Evolutionary conservation across 768 basidiomycete species (phyloP).

Genomic region (Xerocomellus chrysenteron): DNA sequence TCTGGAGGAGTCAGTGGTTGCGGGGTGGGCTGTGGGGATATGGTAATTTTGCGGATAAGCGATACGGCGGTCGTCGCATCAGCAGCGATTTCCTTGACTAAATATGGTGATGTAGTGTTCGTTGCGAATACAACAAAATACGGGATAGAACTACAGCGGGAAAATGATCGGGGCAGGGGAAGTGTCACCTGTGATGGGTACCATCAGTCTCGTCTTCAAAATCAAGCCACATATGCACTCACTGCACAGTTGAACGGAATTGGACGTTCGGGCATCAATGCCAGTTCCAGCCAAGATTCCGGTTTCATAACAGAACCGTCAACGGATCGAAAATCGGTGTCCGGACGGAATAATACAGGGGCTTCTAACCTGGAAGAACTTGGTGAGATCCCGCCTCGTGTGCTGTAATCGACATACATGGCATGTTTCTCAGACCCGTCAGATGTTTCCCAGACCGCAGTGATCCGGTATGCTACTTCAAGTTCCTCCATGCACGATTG

Average conservation of each 20-base stretch:
- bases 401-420: slow-evolving; percentile 42
- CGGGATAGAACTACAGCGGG: slow-evolving; percentile 60
- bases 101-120: slow-evolving; percentile 48
- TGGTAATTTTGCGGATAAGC: slow-evolving; percentile 57
- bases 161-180: slow-evolving; percentile 59
- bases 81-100: slow-evolving; percentile 64
- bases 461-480: slow-evolving; percentile 54
- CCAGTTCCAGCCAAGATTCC: slow-evolving; percentile 68
- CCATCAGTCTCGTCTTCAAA: background rate
- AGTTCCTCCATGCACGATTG: slow-evolving; percentile 34
- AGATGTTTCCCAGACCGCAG: slow-evolving; percentile 56
- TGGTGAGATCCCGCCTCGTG: background rate
- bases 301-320: slow-evolving; percentile 45
- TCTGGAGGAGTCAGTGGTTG: slow-evolving; percentile 49
- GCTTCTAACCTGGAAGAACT: slow-evolving; percentile 52
- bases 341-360: slow-evolving; percentile 61
- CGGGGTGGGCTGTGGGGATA: slow-evolving; percentile 41
- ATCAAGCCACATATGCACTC: slow-evolving; percentile 27
- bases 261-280: slow-evolving; percentile 58
- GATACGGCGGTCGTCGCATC: slow-evolving; percentile 73
- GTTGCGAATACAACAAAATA: slow-evolving; percentile 76
- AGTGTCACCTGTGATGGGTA: slow-evolving; percentile 49
- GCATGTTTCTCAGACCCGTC: slow-evolving; percentile 44
- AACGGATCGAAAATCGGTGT: slow-evolving; percentile 55
- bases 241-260: slow-evolving; percentile 69